phyloP scores from a whole-genome alignment of 257 asterid genomes.

The Nicotiana knightiana region DNA sequence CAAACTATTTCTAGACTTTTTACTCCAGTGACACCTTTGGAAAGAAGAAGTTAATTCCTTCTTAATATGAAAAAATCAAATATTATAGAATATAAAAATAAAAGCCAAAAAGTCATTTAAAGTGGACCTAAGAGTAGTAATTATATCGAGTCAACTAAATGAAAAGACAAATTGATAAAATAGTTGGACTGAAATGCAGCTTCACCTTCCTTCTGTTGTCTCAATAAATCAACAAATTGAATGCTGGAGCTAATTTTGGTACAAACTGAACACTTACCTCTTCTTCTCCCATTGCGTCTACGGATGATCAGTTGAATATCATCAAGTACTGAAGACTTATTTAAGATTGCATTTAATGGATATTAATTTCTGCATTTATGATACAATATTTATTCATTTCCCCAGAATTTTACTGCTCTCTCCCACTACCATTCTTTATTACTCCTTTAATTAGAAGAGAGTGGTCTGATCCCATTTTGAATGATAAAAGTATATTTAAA shows the following conservation, averaged over 20 bases:
- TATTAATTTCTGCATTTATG: not conserved
- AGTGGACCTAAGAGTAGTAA: not conserved
- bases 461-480: not conserved
- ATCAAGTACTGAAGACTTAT: not conserved
- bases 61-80: too few relatives aligned
- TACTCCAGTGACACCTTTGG: too few relatives aligned
- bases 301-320: not conserved
- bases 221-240: slow-evolving; percentile 1
- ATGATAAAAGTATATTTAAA: not conserved
- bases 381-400: not conserved
- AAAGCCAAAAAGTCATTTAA: too few relatives aligned
- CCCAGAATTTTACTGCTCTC: not conserved
- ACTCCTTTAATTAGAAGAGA: not conserved
- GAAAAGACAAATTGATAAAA: not conserved
- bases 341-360: slow-evolving; percentile 2
- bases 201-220: slow-evolving; percentile 5
- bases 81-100: too few relatives aligned
- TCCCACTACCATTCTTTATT: not conserved
- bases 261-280: not conserved
- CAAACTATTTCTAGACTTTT: too few relatives aligned
- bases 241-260: not conserved
- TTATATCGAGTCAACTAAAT: not conserved
- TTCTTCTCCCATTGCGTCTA: slow-evolving; percentile 4
- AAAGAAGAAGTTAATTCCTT: too few relatives aligned
- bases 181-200: not conserved